phyloP scores from a whole-genome alignment of 106 monocot genomes.

The Phalaenopsis aphrodite region DNA sequence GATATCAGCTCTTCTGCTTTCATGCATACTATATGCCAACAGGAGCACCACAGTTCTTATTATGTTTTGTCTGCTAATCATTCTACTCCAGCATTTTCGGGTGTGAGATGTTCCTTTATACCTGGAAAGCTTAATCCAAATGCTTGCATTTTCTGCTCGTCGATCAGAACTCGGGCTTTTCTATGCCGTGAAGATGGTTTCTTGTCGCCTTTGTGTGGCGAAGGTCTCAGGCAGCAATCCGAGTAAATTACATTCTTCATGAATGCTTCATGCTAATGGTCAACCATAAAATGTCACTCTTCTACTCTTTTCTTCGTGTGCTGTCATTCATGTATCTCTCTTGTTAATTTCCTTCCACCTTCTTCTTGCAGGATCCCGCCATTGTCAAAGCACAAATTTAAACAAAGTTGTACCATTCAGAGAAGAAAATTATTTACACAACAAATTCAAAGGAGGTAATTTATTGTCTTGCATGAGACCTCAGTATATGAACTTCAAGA shows the following conservation, averaged over 20 bases:
- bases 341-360: not conserved
- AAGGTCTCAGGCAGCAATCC: not conserved
- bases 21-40: constrained; percentile 24
- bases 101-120: constrained; percentile 14
- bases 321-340: not conserved
- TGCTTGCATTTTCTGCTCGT: constrained; percentile 8
- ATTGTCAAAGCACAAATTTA: not conserved
- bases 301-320: not conserved
- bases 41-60: constrained; percentile 59
- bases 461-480: not conserved
- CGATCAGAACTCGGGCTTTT: constrained; percentile 4
- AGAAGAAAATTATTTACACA: not conserved
- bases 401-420: not conserved
- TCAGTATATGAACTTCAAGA: not conserved
- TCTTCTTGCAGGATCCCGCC: not conserved
- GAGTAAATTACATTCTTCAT: not conserved
- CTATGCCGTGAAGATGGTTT: constrained; percentile 4
- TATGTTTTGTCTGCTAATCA: constrained; percentile 40
- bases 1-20: constrained; percentile 32
- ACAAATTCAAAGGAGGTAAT: not conserved
- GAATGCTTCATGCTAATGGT: not conserved
- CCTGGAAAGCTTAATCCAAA: constrained; percentile 23
- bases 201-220: constrained; percentile 12
- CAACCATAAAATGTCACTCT: not conserved
- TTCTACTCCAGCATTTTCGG: constrained; percentile 16